Conservation (phyloP, 2,329 filamentous ascomycete genomes). For the Gyromitra esculenta region DNA sequence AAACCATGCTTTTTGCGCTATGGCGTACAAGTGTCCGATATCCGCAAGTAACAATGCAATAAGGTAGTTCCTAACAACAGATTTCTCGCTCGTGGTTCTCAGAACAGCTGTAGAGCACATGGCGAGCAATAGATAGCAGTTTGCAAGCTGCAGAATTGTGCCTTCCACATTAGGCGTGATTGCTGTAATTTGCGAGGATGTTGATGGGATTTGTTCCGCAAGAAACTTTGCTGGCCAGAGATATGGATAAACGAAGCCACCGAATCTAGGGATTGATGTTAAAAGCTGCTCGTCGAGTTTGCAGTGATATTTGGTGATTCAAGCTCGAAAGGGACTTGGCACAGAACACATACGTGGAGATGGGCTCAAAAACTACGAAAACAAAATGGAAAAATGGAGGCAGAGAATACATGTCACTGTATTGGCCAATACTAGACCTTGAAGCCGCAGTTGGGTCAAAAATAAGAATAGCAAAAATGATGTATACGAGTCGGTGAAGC, state of each 20-base stretch:
- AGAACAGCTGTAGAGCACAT: conserved; percentile 54
- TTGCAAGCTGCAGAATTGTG: conserved; percentile 51
- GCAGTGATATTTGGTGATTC: conserved; percentile 30
- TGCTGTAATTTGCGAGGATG: conserved; percentile 22
- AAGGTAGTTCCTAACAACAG: conserved; percentile 52
- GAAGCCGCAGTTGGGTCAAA: conserved; percentile 3
- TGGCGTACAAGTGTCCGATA: conserved; percentile 54
- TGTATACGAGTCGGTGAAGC: not conserved
- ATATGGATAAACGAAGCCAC: conserved; percentile 51
- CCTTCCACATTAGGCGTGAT: conserved; percentile 45
- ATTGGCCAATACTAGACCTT: not conserved
- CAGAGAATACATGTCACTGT: conserved; percentile 40
- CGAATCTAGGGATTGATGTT: conserved; percentile 30
- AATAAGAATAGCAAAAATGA: not conserved
- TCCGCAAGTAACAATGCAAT: conserved; percentile 53
- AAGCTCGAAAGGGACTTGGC: not conserved
- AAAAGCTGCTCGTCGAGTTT: not conserved
- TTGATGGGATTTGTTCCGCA: conserved; percentile 46
- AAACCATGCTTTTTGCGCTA: not conserved
- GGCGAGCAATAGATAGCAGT: conserved; percentile 52
- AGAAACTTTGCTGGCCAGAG: conserved; percentile 50
- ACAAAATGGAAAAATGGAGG: conserved; percentile 53
- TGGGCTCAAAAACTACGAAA: conserved; percentile 53
- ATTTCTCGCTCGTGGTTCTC: conserved; percentile 51
- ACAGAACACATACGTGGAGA: conserved; percentile 52